Percentiles rank a stretch among this genome's conserved stretches.
Evolutionary conservation across 805 yeast species (phyloP).

Genomic region (Ogataea siamensis): DNA sequence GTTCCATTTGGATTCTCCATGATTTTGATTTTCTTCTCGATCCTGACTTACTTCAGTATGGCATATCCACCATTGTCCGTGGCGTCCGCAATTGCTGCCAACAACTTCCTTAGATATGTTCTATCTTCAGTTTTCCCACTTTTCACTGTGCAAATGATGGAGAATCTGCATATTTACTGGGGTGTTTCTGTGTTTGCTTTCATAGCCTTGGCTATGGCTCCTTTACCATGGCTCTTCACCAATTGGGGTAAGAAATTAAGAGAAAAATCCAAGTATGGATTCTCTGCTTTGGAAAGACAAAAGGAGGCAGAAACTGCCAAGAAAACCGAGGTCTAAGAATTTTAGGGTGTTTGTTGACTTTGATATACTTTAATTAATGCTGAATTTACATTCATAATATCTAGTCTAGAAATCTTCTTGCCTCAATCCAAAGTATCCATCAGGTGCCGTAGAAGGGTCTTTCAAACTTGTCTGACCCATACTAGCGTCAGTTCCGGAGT

Average conservation of each 20-base stretch:
- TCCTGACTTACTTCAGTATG: constrained; percentile 65
- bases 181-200: constrained; percentile 69
- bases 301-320: constrained; percentile 15
- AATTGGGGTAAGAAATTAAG: constrained; percentile 59
- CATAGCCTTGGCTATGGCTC: constrained; percentile 65
- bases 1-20: constrained; percentile 76
- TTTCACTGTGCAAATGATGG: constrained; percentile 82
- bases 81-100: constrained; percentile 90
- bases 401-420: background rate
- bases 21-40: constrained; percentile 67
- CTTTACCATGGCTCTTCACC: constrained; percentile 71
- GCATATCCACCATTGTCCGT: constrained; percentile 72
- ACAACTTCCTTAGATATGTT: constrained; percentile 72
- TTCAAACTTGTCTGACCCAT: constrained; percentile 12
- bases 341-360: too few species aligned
- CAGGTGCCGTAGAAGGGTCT: constrained; percentile 8
- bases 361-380: background rate
- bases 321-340: constrained; percentile 2
- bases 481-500: constrained; percentile 13
- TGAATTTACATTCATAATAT: background rate
- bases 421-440: constrained; percentile 15
- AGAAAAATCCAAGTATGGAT: constrained; percentile 55
- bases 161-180: constrained; percentile 71
- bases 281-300: constrained; percentile 40
- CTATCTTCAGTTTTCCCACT: constrained; percentile 80